Conservation (phyloP, 306 rosid genomes). For the Mimosa bimucronata region DNA sequence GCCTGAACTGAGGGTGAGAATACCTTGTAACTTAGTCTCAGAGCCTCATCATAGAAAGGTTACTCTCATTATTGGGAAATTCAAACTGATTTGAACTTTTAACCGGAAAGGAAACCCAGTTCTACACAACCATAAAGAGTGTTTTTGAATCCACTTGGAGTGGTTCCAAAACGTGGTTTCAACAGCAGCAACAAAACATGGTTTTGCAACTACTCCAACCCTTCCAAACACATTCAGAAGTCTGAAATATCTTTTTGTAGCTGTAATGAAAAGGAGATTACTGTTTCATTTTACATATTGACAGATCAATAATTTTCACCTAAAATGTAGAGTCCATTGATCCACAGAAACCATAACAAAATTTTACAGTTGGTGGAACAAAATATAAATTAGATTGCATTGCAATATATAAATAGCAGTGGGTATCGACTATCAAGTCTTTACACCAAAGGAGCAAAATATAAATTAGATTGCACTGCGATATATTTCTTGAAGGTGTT, state of each 20-base stretch:
- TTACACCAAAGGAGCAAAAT: too few species aligned
- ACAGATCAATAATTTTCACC: not conserved
- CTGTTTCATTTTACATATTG: not conserved
- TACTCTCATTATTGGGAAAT: not conserved
- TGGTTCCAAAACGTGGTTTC: too few species aligned
- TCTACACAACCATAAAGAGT: not conserved
- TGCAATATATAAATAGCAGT: too few species aligned
- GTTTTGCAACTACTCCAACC: not conserved
- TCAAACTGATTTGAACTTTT: not conserved
- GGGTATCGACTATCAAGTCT: too few species aligned
- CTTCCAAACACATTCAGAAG: not conserved
- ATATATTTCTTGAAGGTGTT: too few species aligned
- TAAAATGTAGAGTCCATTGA: not conserved
- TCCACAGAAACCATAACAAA: too few species aligned
- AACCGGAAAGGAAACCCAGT: not conserved
- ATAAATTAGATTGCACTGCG: too few species aligned
- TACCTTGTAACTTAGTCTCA: slow-evolving; percentile 1
- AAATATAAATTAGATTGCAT: too few species aligned
- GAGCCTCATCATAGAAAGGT: not conserved
- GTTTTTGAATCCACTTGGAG: too few species aligned
- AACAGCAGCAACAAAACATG: too few species aligned
- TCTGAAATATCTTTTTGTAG: not conserved
- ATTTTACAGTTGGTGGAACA: too few species aligned
- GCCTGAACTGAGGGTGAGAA: slow-evolving; percentile 13
- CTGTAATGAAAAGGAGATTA: not conserved